These are phyloP conservation scores for Alisma plantagoaquatica DNA, from an alignment of 106 monocot genomes.

Conservation along the genomic window DNA sequence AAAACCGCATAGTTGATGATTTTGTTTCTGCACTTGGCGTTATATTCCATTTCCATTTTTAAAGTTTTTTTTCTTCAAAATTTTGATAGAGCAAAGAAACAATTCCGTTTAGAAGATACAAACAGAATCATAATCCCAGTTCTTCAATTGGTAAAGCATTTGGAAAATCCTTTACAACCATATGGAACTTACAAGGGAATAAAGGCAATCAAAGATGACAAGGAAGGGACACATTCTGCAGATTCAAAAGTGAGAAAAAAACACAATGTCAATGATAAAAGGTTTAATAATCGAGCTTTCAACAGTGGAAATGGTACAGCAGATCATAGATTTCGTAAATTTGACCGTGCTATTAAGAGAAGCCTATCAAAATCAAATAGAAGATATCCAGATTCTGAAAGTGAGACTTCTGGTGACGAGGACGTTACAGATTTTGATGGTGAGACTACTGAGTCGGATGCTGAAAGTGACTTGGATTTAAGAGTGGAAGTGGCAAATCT, in stretches of 20 bases:
- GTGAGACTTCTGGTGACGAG: constrained; percentile 88
- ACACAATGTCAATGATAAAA: constrained; percentile 36
- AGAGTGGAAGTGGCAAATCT: constrained; percentile 20
- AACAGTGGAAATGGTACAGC: constrained; percentile 37
- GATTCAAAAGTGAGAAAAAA: constrained; percentile 55
- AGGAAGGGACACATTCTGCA: constrained; percentile 28
- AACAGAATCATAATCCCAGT: constrained; percentile 58
- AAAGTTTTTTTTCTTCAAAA: no score
- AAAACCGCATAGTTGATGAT: no score
- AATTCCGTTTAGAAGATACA: constrained; percentile 50
- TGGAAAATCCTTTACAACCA: constrained; percentile 46
- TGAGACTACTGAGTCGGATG: constrained; percentile 66
- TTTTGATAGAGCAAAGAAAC: constrained; percentile 61
- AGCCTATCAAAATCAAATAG: constrained; percentile 77
- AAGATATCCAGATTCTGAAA: constrained; percentile 52
- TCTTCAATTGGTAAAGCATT: constrained; percentile 57
- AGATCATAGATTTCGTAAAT: constrained; percentile 22
- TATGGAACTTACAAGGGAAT: constrained; percentile 28
- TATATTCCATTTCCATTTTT: no score
- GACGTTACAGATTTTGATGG: constrained; percentile 45
- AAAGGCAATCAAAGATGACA: constrained; percentile 30
- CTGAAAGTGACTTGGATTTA: constrained; percentile 72
- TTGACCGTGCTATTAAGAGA: constrained; percentile 68
- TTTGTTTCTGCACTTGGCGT: no score
- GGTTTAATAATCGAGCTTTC: neutral